phyloP scores from a whole-genome alignment of 192 early-diverging fungal species.

The Podochytrium sp. region DNA sequence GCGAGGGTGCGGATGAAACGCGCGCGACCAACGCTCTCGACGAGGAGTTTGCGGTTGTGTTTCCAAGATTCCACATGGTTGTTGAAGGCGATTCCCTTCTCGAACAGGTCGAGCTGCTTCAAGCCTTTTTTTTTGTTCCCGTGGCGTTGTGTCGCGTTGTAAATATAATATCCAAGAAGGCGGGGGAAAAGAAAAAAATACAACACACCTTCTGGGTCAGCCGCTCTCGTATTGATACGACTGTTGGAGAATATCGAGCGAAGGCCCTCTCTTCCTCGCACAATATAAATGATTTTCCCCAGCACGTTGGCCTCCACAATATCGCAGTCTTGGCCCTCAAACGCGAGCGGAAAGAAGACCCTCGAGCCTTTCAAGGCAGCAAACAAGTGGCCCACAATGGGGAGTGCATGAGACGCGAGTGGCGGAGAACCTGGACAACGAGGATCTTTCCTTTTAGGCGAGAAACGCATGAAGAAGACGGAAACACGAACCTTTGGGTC shows the following conservation, averaged over 20 bases:
- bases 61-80: not conserved
- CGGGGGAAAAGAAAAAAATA: too few relatives aligned
- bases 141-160: too few relatives aligned
- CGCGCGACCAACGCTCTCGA: not conserved
- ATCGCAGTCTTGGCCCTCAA: not conserved
- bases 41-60: not conserved
- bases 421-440: too few relatives aligned
- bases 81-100: constrained; percentile 1
- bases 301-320: not conserved
- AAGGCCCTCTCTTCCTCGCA: not conserved
- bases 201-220: not conserved
- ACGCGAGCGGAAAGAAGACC: not conserved
- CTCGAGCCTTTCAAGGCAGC: not conserved
- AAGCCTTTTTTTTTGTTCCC: not conserved
- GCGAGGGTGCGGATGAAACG: not conserved
- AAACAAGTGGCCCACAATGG: not conserved
- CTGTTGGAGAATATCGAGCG: not conserved
- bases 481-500: too few relatives aligned
- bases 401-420: not conserved
- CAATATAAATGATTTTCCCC: not conserved
- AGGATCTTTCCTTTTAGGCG: too few relatives aligned
- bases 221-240: not conserved
- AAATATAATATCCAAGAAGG: too few relatives aligned
- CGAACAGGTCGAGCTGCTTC: not conserved
- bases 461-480: too few relatives aligned